phyloP scores from a whole-genome alignment of 2,329 filamentous ascomycete species.

The Aspergillus cejpii region DNA sequence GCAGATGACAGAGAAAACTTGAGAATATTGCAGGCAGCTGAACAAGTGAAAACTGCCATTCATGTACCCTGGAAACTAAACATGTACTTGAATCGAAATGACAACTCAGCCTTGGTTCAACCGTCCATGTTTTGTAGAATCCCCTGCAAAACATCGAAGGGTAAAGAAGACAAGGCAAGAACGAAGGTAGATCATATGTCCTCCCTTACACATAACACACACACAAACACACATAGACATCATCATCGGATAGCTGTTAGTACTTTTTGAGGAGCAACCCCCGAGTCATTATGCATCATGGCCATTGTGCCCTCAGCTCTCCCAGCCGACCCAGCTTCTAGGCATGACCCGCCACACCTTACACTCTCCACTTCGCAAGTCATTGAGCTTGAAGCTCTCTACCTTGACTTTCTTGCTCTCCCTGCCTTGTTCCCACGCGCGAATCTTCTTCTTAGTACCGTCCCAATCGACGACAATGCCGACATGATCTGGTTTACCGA shows the following conservation, averaged over 20 bases:
- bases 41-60: not conserved
- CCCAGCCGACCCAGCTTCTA: constrained; percentile 87
- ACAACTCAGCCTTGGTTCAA: not conserved
- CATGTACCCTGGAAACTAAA: not conserved
- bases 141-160: not conserved
- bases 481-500: constrained; percentile 83
- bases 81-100: not conserved
- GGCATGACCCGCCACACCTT: constrained; percentile 97
- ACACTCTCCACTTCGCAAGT: constrained; percentile 86
- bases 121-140: not conserved
- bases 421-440: constrained; percentile 89
- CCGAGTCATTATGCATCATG: not conserved
- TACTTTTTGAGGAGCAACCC: not conserved
- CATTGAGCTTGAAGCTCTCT: constrained; percentile 90
- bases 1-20: constrained; percentile 6
- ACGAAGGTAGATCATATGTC: not conserved
- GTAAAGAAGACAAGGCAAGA: not conserved
- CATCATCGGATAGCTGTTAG: not conserved
- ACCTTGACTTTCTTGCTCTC: constrained; percentile 90
- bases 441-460: constrained; percentile 94
- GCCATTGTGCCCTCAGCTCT: constrained; percentile 25
- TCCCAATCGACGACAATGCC: constrained; percentile 94
- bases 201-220: not conserved
- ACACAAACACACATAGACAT: not conserved
- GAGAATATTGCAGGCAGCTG: not conserved